Evolutionary conservation across 257 asterid species (phyloP).

Genomic region (Henckelia pumila): DNA sequence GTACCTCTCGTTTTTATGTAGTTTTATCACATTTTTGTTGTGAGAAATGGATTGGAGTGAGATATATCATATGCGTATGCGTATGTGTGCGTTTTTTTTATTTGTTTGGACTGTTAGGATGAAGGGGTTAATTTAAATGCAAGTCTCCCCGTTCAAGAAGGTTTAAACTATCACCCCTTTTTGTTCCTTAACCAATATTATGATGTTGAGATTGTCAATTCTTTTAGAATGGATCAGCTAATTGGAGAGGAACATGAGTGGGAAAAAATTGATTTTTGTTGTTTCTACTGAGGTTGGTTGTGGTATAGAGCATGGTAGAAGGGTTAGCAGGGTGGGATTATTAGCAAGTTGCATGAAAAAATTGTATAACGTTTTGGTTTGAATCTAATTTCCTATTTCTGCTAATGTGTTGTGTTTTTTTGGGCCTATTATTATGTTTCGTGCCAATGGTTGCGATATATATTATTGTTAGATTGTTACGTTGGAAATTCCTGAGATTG

Average conservation of each 20-base stretch:
- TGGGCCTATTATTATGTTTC: no score
- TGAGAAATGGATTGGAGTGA: conserved; percentile 20
- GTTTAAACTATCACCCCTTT: conserved; percentile 56
- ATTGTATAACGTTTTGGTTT: no score
- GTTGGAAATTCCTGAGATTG: no score
- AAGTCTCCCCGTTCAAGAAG: conserved; percentile 63
- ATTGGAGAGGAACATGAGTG: conserved; percentile 30
- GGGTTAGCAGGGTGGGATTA: no score
- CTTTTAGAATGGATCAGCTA: conserved; percentile 36
- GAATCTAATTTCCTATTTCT: no score
- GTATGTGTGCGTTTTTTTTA: conserved; percentile 24
- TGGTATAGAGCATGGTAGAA: no score
- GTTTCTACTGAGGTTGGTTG: conserved; percentile 26
- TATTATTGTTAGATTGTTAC: no score
- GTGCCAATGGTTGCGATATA: no score
- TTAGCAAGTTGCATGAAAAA: no score
- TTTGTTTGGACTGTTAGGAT: conserved; percentile 31
- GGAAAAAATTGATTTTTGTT: conserved; percentile 27
- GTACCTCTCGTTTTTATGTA: background rate
- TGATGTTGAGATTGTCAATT: conserved; percentile 12
- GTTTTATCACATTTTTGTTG: background rate
- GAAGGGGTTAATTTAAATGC: conserved; percentile 65
- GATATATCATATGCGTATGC: conserved; percentile 20
- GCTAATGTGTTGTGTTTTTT: no score
- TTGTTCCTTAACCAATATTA: conserved; percentile 24